These are phyloP conservation scores for Paxillus involutus DNA, from an alignment of 768 basidiomycete genomes.

Conservation along the genomic window DNA sequence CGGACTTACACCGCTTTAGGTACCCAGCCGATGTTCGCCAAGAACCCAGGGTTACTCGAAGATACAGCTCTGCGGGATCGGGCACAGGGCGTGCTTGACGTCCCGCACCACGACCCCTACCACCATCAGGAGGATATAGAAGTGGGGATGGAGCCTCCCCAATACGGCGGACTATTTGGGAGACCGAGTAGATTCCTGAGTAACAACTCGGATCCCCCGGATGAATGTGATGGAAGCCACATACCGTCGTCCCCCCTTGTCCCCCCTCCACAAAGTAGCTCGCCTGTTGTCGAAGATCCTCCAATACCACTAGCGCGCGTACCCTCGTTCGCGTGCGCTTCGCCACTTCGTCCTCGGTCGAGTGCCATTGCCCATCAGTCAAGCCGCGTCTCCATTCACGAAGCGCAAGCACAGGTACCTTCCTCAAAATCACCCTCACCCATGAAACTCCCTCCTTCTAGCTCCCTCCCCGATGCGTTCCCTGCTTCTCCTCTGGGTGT, in stretches of 20 bases:
- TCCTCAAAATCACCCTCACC: conserved; percentile 59
- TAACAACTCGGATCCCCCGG: conserved; percentile 20
- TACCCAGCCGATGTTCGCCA: conserved; percentile 16
- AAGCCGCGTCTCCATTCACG: conserved; percentile 23
- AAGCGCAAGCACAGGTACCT: conserved; percentile 44
- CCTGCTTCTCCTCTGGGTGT: background rate
- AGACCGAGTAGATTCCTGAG: conserved; percentile 34
- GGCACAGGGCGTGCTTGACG: conserved; percentile 1
- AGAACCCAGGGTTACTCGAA: conserved; percentile 20
- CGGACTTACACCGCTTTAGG: conserved; percentile 5
- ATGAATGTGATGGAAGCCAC: background rate
- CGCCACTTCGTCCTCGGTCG: background rate
- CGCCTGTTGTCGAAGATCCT: conserved; percentile 10
- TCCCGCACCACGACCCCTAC: background rate
- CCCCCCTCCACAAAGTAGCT: conserved; percentile 30
- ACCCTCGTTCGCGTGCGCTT: background rate
- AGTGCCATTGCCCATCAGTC: background rate
- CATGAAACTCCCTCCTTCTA: conserved; percentile 41
- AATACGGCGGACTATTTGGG: conserved; percentile 26
- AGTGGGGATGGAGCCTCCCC: background rate
- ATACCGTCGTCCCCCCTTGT: conserved; percentile 16
- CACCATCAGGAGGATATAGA: background rate
- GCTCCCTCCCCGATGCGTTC: conserved; percentile 15
- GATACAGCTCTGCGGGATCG: conserved; percentile 7
- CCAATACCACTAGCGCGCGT: background rate